A percentile compares a stretch with the other conserved stretches of the same genome.
These are phyloP conservation scores for Trypanosoma melophagium DNA, from an alignment of 208 protist species.

Conservation along the genomic window DNA sequence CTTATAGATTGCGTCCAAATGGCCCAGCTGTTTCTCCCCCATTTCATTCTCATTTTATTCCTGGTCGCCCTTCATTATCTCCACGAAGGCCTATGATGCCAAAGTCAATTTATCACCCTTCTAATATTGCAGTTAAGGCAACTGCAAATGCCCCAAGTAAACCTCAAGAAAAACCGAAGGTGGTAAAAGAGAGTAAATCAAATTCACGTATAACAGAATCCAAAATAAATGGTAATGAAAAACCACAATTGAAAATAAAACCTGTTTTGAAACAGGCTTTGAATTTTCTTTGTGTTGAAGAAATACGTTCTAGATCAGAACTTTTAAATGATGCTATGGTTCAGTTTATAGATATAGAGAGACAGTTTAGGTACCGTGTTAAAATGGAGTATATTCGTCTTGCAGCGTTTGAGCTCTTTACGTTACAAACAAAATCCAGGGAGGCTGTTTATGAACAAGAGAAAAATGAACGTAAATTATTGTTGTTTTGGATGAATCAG, in stretches of 20 bases:
- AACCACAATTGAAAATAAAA: slow-evolving; percentile 17
- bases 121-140: too few species aligned
- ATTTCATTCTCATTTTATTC: too few species aligned
- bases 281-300: slow-evolving; percentile 36
- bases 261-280: slow-evolving; percentile 54
- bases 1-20: too few species aligned
- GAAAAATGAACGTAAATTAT: slow-evolving; percentile 39
- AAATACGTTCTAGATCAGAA: slow-evolving; percentile 42
- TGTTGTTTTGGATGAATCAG: slow-evolving; percentile 41
- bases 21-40: too few species aligned
- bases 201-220: not conserved
- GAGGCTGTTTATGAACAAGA: slow-evolving; percentile 49
- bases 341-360: slow-evolving; percentile 35
- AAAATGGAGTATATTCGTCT: slow-evolving; percentile 41
- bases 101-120: too few species aligned
- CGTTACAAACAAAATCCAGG: slow-evolving; percentile 37
- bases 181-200: not conserved
- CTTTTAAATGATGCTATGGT: slow-evolving; percentile 35
- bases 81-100: too few species aligned
- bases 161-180: not conserved
- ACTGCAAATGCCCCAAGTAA: too few species aligned
- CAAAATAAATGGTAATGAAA: not conserved
- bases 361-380: slow-evolving; percentile 30
- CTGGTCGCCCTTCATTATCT: too few species aligned
- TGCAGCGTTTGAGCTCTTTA: slow-evolving; percentile 55